A percentile compares a stretch with the other conserved stretches of the same genome.
phyloP scores from a whole-genome alignment of 352 stramenopile species.

The Pythium apleroticum region DNA sequence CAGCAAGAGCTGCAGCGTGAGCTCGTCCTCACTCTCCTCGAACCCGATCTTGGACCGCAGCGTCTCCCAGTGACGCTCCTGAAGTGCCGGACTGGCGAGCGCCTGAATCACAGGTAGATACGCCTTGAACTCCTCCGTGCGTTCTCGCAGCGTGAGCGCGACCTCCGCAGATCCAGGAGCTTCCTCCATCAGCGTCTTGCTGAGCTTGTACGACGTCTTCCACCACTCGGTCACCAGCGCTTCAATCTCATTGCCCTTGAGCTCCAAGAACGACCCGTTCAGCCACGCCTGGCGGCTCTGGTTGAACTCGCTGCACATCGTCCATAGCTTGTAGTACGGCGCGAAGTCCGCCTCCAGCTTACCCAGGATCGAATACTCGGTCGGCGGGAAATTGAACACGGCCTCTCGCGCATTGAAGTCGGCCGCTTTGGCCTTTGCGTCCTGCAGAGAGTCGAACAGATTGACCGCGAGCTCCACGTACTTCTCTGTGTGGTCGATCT shows the following conservation, averaged over 20 bases:
- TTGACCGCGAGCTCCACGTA: constrained; percentile 87
- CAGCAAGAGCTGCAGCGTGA: constrained; percentile 79
- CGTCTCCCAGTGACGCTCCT: constrained; percentile 91
- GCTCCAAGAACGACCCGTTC: constrained; percentile 89
- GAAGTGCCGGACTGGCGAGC: constrained; percentile 89
- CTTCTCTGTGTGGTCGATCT: constrained; percentile 88
- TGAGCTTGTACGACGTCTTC: constrained; percentile 92
- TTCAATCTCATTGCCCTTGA: constrained; percentile 90
- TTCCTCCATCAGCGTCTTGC: constrained; percentile 88
- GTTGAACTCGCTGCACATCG: constrained; percentile 94
- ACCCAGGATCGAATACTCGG: constrained; percentile 87
- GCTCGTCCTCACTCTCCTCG: constrained; percentile 80
- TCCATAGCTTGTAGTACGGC: constrained; percentile 95
- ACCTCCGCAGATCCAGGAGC: constrained; percentile 87
- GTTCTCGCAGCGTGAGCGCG: constrained; percentile 83
- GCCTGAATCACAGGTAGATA: constrained; percentile 93
- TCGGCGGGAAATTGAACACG: constrained; percentile 92
- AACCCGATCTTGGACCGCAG: constrained; percentile 90
- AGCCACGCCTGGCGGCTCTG: constrained; percentile 91
- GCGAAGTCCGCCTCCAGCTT: constrained; percentile 87
- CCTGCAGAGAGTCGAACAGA: constrained; percentile 88
- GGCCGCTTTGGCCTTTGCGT: constrained; percentile 87
- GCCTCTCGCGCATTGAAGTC: constrained; percentile 93
- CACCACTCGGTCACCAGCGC: constrained; percentile 91
- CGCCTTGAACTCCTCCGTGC: constrained; percentile 91